Base-by-base conservation (phyloP, 2,329 filamentous ascomycete species). In the Emericellopsis cladophorae region DNA sequence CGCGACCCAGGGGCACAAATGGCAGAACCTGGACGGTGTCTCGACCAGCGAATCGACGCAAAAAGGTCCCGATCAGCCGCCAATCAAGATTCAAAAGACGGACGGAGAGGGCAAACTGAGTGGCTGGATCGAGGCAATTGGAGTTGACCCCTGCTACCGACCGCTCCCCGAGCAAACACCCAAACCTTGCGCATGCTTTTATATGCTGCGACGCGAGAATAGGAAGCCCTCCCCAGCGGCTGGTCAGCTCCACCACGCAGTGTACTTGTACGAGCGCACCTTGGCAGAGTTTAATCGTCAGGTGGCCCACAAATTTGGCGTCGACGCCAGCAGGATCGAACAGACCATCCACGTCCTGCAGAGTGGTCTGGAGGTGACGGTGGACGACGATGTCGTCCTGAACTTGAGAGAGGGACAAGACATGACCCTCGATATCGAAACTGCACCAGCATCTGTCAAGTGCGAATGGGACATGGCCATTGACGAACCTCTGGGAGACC, bases 381-480 rank as follows among this genome's bases (percentile, higher is more conserved):
- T 96, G 51, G 92, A 96, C 53, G 88, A 96, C 53, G 88, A 95
- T 46, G 81, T 93, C 37, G 76, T 96, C 26, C 74, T 75, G 36
- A 83, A 90, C 57, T 68, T 96, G 40, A 75, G 79, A 2, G 92
- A 98, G 62, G 89, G 88, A 26, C 87, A 96, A 59, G 90, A 95
- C 54, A 92, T 96, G 82, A 75, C 81, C 44, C 71, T 84, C 43
- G 81, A 92, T 49, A 68, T 84, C 34, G 56, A 58, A 15, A 5
- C 61, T 24, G 51, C 52, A 24, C 37, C 50, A 21, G 31, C 42
- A 9, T 36, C 35, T 22, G 50, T 65, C 32, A 78, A 79, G 52
- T 59, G 66, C 31, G 75, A 79, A 48, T 79, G 74, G 74, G 74
- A 79, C 41, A 79, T 79, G 74, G 63, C 67, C 3, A 55, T 79